Base-by-base conservation (phyloP, 306 rosid genomes). In the Cajanus cajan region DNA sequence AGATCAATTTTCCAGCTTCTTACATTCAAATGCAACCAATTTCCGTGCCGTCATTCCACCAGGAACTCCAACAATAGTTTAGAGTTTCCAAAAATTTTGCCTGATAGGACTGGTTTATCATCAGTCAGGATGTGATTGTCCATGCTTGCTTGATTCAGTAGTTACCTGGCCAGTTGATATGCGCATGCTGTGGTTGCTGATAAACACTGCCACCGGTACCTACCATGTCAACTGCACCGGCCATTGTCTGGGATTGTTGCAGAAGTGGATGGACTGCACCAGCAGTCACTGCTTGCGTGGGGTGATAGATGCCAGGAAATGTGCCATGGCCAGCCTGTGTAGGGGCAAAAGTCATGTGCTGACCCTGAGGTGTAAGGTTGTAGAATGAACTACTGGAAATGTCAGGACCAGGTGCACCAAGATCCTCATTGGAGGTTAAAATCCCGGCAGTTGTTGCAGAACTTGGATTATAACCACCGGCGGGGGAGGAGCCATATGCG, bases 131-230 rank as follows among this genome's bases (percentile, higher is more conserved):
- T 66, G 57, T 70, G 54, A 71, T 36, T 33, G 11, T 47, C 63
- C 76, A 28, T 28, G 31, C 31, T 28, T 28, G 31, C 31, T 28
- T 28, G 31, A 28, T 28, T 90, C 90, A 92, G 84, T 95, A 93
- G 89, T 95, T 95, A 82, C 86, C 89, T 2, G 98, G 97, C 98
- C 99, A 95, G 84, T 95, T 93, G 58, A 91, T 89, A 67, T 91
- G 99, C 2, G 98, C 64, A 76, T 95, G 98, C 84, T 95, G 99
- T 71, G 96, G 88, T 74, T 90, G 96, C 83, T 92, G 99, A 83
- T 95, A 95, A 84, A 91, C 94, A 78, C 80, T 83, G 8, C 98
- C 98, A 52, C 98, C 98, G 93, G 94, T 82, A n/a, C 99, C 99
- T 65, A 82, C 97, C 91, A 93, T 89, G 83, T 95, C 99, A 70